A percentile compares a stretch with the other conserved stretches of the same genome.
Evolutionary conservation across 164 flowering plant genomes (phyloP).

Genomic region (Dillenia turbinata): DNA sequence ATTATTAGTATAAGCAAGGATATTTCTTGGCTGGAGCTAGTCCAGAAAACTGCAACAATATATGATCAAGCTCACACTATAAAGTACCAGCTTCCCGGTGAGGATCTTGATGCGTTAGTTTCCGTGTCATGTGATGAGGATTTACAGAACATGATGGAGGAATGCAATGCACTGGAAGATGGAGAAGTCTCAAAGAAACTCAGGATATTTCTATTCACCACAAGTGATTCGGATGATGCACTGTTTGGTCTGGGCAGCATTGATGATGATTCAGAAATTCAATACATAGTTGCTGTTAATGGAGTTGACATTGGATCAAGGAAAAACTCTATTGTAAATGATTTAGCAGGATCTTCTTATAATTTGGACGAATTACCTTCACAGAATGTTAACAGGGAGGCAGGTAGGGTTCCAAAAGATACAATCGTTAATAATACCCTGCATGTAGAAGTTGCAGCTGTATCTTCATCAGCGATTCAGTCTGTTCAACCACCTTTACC

Average conservation of each 20-base stretch:
- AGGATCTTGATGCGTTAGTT: conserved; percentile 92
- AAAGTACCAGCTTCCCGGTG: conserved; percentile 96
- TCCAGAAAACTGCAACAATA: conserved; percentile 45
- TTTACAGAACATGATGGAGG: conserved; percentile 94
- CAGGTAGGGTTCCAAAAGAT: conserved; percentile 19
- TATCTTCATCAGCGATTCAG: conserved; percentile 19
- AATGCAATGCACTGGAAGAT: conserved; percentile 47
- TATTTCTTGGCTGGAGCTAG: conserved; percentile 66
- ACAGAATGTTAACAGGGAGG: conserved; percentile 34
- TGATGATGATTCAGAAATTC: conserved; percentile 68
- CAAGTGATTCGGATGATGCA: conserved; percentile 57
- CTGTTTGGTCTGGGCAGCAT: conserved; percentile 42
- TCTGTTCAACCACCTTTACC: conserved; percentile 29
- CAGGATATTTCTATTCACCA: conserved; percentile 73
- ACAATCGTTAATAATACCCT: conserved; percentile 15
- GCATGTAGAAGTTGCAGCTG: conserved; percentile 14
- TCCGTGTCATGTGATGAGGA: conserved; percentile 93
- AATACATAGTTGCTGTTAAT: conserved; percentile 87
- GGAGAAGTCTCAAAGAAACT: conserved; percentile 51
- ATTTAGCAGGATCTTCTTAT: conserved; percentile 38
- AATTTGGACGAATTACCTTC: conserved; percentile 60
- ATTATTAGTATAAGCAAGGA: conserved; percentile 60
- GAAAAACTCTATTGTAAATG: conserved; percentile 31
- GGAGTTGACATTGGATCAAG: conserved; percentile 69
- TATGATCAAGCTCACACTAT: conserved; percentile 51